A percentile compares a stretch with the other conserved stretches of the same genome.
These are phyloP conservation scores for Nadsonia commutata DNA, from an alignment of 1,139 yeast species.

Conservation along the genomic window DNA sequence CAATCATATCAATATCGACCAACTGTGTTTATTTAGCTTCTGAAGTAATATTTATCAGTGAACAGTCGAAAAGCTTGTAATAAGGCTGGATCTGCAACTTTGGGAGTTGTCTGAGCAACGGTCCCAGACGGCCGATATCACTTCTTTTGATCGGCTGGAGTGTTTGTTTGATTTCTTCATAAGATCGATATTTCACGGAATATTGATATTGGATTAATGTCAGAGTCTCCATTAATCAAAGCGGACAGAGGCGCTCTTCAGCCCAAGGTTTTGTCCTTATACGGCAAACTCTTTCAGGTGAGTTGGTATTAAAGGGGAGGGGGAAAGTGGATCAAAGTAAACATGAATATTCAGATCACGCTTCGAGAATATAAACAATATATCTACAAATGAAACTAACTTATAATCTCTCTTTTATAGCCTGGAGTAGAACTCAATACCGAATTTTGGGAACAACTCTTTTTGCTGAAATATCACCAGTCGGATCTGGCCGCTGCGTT, in stretches of 20 bases:
- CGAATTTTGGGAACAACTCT: slow-evolving; percentile 28
- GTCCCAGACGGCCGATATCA: too few relatives aligned
- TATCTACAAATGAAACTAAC: too few relatives aligned
- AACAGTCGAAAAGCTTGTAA: too few relatives aligned
- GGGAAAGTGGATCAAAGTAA: neutral
- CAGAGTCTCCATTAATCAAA: slow-evolving; percentile 23
- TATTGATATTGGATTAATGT: too few relatives aligned
- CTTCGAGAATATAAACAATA: too few relatives aligned
- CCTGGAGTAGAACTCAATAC: slow-evolving; percentile 10
- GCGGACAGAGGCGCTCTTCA: slow-evolving; percentile 21
- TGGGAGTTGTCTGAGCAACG: too few relatives aligned
- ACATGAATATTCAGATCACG: too few relatives aligned
- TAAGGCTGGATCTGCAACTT: too few relatives aligned
- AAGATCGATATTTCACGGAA: too few relatives aligned
- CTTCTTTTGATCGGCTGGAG: too few relatives aligned
- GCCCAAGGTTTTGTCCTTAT: slow-evolving; percentile 24
- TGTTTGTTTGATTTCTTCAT: too few relatives aligned
- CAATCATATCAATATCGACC: neutral
- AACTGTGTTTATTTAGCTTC: neutral
- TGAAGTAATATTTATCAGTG: neutral
- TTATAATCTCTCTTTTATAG: too few relatives aligned
- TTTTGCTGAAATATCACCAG: slow-evolving; percentile 21
- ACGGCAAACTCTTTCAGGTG: slow-evolving; percentile 21
- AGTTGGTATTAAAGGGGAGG: slow-evolving; percentile 5
- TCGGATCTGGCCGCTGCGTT: slow-evolving; percentile 16